Conservation (phyloP, 305 asterid species). For the Plantago rigida region DNA sequence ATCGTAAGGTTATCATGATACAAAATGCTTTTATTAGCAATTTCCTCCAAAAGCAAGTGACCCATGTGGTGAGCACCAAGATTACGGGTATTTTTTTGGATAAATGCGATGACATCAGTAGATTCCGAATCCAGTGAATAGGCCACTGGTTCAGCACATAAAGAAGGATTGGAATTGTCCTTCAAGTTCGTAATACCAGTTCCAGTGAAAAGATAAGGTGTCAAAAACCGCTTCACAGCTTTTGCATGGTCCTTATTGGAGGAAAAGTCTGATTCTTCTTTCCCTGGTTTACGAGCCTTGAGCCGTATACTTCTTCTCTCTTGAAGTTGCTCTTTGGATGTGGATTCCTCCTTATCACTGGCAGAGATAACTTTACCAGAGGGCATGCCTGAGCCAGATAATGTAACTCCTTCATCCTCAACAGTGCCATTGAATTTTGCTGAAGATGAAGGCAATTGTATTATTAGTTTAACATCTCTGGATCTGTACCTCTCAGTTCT, state of each 20-base stretch:
- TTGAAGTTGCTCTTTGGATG: constrained; percentile 76
- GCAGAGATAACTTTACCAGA: constrained; percentile 34
- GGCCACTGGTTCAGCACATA: constrained; percentile 32
- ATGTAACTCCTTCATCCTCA: constrained; percentile 38
- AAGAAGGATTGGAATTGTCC: constrained; percentile 33
- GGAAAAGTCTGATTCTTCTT: constrained; percentile 65
- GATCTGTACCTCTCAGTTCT: constrained; percentile 36
- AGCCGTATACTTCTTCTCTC: constrained; percentile 98
- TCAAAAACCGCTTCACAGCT: constrained; percentile 64
- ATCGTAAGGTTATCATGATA: constrained; percentile 50
- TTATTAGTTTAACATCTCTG: constrained; percentile 46
- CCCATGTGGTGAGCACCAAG: constrained; percentile 75
- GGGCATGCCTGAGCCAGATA: constrained; percentile 34
- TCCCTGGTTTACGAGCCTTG: constrained; percentile 88
- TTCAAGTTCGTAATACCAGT: constrained; percentile 35
- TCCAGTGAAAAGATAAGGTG: constrained; percentile 50
- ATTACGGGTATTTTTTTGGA: constrained; percentile 48
- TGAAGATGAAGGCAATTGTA: constrained; percentile 50
- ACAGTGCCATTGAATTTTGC: constrained; percentile 31
- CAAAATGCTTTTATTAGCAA: constrained; percentile 45
- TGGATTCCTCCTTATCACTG: constrained; percentile 54
- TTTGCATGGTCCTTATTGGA: constrained; percentile 68
- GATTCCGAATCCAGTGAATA: constrained; percentile 48
- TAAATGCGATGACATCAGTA: constrained; percentile 54
- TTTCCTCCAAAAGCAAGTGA: constrained; percentile 80